Conservation (phyloP, 306 rosid genomes). For the Medicago ruthenica region DNA sequence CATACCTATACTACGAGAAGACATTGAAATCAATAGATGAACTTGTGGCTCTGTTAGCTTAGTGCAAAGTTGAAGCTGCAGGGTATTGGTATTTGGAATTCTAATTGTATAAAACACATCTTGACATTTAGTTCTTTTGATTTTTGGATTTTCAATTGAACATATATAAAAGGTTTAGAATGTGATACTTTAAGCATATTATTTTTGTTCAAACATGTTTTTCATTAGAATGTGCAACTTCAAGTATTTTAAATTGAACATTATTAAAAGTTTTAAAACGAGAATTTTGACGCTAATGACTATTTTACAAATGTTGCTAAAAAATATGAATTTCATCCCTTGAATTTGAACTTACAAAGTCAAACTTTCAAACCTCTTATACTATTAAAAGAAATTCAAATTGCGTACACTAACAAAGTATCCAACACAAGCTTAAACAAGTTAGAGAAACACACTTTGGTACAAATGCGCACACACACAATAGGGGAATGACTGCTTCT, state of each 20-base stretch:
- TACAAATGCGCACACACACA: neutral
- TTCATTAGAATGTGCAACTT: neutral
- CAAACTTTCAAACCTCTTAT: too few relatives aligned
- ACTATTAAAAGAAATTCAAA: neutral
- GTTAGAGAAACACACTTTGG: constrained; percentile 24
- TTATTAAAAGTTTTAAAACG: too few relatives aligned
- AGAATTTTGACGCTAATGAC: too few relatives aligned
- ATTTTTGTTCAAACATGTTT: neutral
- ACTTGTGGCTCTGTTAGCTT: constrained; percentile 73
- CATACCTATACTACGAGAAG: constrained; percentile 92
- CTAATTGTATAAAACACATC: constrained; percentile 24
- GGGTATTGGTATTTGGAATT: neutral
- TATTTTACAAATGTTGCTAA: too few relatives aligned
- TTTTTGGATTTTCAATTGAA: constrained; percentile 5
- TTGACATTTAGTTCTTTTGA: neutral
- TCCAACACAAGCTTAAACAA: constrained; percentile 19
- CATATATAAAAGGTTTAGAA: constrained; percentile 20
- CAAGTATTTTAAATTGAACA: neutral
- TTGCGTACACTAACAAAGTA: neutral
- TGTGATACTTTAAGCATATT: neutral
- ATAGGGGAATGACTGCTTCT: neutral
- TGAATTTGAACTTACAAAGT: too few relatives aligned
- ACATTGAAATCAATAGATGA: constrained; percentile 84
- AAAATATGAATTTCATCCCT: too few relatives aligned
- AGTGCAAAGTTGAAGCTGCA: constrained; percentile 39